A percentile compares a stretch with the other conserved stretches of the same genome.
Conservation (phyloP, 2,329 filamentous ascomycete species). For the Aureobasidium sp. region DNA sequence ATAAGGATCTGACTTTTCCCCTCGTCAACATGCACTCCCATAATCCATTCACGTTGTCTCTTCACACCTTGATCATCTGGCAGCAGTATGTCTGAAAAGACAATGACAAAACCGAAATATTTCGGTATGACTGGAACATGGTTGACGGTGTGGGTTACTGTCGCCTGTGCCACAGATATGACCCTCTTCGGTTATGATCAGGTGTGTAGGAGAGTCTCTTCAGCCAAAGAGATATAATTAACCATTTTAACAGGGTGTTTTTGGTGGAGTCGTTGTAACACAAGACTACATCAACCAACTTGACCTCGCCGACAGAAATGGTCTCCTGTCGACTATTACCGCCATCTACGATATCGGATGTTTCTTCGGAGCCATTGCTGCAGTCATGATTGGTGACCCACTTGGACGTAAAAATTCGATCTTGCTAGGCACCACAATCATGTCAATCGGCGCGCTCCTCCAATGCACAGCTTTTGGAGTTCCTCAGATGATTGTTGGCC, state of each 20-base stretch:
- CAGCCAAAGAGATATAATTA: conserved; percentile 26
- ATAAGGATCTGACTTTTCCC: conserved; percentile 8
- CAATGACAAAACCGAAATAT: conserved; percentile 32
- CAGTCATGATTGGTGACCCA: conserved; percentile 44
- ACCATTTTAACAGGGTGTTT: conserved; percentile 42
- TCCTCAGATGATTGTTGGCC: conserved; percentile 45
- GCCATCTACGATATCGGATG: conserved; percentile 55
- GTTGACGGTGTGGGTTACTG: conserved; percentile 52
- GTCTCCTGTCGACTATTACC: conserved; percentile 38
- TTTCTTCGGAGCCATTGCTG: conserved; percentile 50
- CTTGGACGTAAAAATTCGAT: conserved; percentile 45
- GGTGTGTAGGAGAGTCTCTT: background rate
- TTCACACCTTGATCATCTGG: background rate
- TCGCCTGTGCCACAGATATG: conserved; percentile 42
- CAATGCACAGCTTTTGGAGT: conserved; percentile 41
- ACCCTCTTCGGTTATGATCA: conserved; percentile 33
- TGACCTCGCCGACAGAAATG: conserved; percentile 31
- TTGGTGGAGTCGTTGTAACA: conserved; percentile 50
- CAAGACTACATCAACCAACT: conserved; percentile 46
- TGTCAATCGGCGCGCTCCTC: conserved; percentile 43
- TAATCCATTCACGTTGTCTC: background rate
- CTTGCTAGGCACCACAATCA: conserved; percentile 42
- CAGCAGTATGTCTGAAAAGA: conserved; percentile 8
- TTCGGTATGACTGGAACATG: conserved; percentile 50
- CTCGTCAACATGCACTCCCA: background rate